Conservation (phyloP, 805 yeast genomes). For the Candida tammaniensis region DNA sequence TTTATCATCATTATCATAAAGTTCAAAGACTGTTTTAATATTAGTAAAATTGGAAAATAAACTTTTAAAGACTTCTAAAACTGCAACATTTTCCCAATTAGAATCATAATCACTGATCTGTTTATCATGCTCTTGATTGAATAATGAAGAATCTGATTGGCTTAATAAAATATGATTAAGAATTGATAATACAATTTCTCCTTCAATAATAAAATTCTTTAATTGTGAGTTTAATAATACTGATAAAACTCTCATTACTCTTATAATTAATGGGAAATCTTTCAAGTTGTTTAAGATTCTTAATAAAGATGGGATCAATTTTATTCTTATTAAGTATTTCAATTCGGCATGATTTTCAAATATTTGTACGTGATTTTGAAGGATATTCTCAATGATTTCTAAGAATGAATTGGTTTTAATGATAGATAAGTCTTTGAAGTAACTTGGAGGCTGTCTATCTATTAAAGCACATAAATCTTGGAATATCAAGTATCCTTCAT, state of each 20-base stretch:
- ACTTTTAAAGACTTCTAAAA: conserved; percentile 68
- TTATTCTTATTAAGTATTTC: conserved; percentile 59
- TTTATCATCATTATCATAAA: conserved; percentile 56
- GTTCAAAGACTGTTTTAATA: conserved; percentile 51
- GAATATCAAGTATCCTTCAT: conserved; percentile 70
- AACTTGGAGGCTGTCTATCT: conserved; percentile 54
- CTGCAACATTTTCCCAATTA: conserved; percentile 69
- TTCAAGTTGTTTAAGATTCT: conserved; percentile 52
- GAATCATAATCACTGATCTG: conserved; percentile 38
- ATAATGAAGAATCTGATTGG: conserved; percentile 25
- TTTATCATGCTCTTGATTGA: too few species aligned
- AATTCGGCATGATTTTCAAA: conserved; percentile 64
- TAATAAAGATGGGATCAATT: conserved; percentile 73
- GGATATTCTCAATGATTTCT: conserved; percentile 78
- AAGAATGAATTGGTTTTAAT: conserved; percentile 65
- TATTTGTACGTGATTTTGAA: conserved; percentile 57
- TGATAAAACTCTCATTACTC: conserved; percentile 71
- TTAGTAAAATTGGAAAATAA: conserved; percentile 56
- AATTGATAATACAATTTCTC: conserved; percentile 76
- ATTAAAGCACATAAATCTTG: conserved; percentile 69
- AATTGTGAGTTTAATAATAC: conserved; percentile 59
- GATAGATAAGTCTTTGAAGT: conserved; percentile 49
- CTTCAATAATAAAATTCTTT: conserved; percentile 63
- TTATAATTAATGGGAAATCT: conserved; percentile 66
- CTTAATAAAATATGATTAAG: conserved; percentile 68